Evolutionary conservation across 495 filamentous ascomycete genomes (phyloP).

Genomic region (Elaphomyces granulatus): DNA sequence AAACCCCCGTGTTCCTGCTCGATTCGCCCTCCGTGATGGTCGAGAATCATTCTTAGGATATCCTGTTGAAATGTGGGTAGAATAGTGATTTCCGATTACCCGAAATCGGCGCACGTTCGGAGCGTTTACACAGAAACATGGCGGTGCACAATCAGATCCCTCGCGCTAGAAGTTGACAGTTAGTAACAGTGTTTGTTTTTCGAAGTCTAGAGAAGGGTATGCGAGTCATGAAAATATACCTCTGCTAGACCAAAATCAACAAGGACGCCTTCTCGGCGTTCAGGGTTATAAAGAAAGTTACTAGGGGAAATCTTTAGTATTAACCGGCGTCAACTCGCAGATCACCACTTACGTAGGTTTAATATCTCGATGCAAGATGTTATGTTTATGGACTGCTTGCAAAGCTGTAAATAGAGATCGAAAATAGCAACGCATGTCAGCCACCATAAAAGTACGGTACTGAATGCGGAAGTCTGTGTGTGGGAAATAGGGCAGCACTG

Average conservation of each 20-base stretch:
- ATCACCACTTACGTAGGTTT: conserved; percentile 65
- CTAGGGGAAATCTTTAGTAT: conserved; percentile 13
- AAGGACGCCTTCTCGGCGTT: conserved; percentile 67
- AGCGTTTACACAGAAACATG: conserved; percentile 28
- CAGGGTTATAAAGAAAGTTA: conserved; percentile 91
- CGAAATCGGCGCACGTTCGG: conserved; percentile 24
- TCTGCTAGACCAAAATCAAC: conserved; percentile 96
- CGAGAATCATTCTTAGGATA: conserved; percentile 79
- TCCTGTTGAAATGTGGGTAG: conserved; percentile 39
- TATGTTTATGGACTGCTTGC: conserved; percentile 60
- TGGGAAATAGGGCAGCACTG: conserved; percentile 86
- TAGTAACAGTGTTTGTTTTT: no score
- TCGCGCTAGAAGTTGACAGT: conserved; percentile 21
- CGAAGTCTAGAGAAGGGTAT: no score
- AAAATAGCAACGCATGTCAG: conserved; percentile 81
- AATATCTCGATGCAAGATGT: conserved; percentile 91
- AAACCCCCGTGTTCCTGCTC: conserved; percentile 92
- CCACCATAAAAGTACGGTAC: conserved; percentile 71
- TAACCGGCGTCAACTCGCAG: not conserved
- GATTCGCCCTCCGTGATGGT: conserved; percentile 79
- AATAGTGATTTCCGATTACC: conserved; percentile 27
- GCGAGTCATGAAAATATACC: no score
- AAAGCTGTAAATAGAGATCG: conserved; percentile 77
- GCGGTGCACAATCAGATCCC: conserved; percentile 28
- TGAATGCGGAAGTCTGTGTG: conserved; percentile 94